Base-by-base conservation (phyloP, 1,139 yeast species). In the Blastobotrys ciferrii region DNA sequence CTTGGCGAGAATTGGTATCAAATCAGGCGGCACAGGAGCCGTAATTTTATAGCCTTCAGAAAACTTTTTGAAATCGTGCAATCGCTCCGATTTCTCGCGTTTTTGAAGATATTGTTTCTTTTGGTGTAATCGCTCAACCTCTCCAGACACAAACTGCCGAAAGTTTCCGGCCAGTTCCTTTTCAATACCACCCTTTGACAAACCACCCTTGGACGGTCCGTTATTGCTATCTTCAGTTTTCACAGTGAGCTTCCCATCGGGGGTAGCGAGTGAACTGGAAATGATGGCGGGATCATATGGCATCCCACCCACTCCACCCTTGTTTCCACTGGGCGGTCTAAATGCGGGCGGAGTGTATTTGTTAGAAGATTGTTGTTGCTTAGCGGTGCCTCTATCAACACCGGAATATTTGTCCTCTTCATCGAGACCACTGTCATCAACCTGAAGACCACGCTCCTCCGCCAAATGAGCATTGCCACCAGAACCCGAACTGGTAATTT, bases 371-470 rank as follows among this genome's bases (percentile, higher is more conserved):
- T 42, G 23, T 28, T 9, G 44, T 40, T 3, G 25, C 30, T 18
- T 42, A 17, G 14, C 33, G n/a, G n/a, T n/a, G 15, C 38, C 20
- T 33, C 38, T 14, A 33, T 75, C 79, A 47, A 92, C 98, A 42
- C 98, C 98, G 2, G 97, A 88, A 64, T 91, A 92, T 68, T 87
- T 87, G 67, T 89, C 97, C 66, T 94, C 99, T 69, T 92, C 98
- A 66, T 92, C 98, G 58, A 87, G 58, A 2, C 95, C 96, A 53
- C 86, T 78, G 63, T 87, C 96, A 63, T 87, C 96, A 36, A 85
- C 78, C 17, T 65, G 65, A 12, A 80, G 52, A 17, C 96, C 96
- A 65, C 98, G 81, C 67, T 92, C 98, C 65, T 92, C 98, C 53
- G 95, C 88, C 32, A 91, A 58, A 66, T 92, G 98, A 33, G 80